Conservation (phyloP, 2,329 filamentous ascomycete species). For the Gnomoniopsis sp. region DNA sequence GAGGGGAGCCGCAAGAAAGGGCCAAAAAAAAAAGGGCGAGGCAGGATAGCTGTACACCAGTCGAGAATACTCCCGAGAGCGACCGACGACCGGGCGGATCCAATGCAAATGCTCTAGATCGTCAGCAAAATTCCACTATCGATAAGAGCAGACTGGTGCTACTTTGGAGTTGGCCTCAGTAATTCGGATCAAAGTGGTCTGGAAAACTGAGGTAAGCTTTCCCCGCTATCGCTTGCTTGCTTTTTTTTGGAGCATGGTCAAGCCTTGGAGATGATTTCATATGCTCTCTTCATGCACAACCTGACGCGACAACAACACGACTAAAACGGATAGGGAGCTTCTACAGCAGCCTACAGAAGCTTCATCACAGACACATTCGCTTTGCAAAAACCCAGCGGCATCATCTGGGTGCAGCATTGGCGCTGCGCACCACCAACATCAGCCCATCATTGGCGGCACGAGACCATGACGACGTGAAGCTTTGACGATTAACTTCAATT, state of each 20-base stretch:
- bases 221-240: not conserved
- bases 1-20: not conserved
- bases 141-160: not conserved
- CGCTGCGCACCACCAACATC: slow-evolving; percentile 1
- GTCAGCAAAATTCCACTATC: slow-evolving; percentile 17
- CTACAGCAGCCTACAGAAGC: not conserved
- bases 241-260: not conserved
- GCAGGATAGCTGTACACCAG: not conserved
- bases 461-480: slow-evolving; percentile 21
- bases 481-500: slow-evolving; percentile 24
- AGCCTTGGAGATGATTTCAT: not conserved
- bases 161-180: not conserved
- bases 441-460: slow-evolving; percentile 8
- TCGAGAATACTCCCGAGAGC: not conserved
- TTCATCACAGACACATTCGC: not conserved
- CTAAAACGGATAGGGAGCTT: not conserved
- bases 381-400: not conserved
- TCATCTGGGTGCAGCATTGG: not conserved
- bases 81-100: not conserved
- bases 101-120: slow-evolving; percentile 12
- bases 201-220: not conserved
- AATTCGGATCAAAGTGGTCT: not conserved
- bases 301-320: not conserved
- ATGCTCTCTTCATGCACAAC: not conserved
- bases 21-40: not conserved